phyloP scores from a whole-genome alignment of 352 stramenopile species.

The Halophytophthora batemanensis region DNA sequence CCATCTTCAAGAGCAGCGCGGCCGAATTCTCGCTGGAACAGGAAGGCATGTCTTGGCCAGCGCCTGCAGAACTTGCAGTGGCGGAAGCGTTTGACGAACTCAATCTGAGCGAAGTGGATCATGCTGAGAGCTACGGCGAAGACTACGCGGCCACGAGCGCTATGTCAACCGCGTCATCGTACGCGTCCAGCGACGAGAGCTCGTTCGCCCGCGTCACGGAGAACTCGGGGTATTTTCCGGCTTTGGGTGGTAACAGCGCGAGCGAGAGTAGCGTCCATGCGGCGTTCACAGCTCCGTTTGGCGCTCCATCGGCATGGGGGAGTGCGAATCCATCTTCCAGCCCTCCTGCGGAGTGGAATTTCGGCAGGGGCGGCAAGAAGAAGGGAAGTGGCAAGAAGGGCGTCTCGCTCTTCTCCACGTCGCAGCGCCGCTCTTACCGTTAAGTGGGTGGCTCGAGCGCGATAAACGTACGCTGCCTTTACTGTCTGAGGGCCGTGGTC shows the following conservation, averaged over 20 bases:
- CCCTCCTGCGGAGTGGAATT: conserved; percentile 30
- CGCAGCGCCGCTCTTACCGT: conserved; percentile 71
- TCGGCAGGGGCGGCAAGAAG: conserved; percentile 47
- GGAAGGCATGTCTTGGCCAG: conserved; percentile 52
- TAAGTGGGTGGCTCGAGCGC: conserved; percentile 12
- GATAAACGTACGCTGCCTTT: not conserved
- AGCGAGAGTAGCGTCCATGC: conserved; percentile 5
- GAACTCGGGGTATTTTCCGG: conserved; percentile 73
- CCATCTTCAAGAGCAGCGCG: conserved; percentile 27
- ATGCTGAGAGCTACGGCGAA: conserved; percentile 17
- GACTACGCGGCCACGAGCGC: conserved; percentile 5
- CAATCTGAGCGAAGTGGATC: conserved; percentile 19
- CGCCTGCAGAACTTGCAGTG: conserved; percentile 48
- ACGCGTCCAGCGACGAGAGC: conserved; percentile 29
- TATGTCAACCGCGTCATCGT: conserved; percentile 10
- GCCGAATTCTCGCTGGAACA: conserved; percentile 53
- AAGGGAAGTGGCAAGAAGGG: conserved; percentile 66
- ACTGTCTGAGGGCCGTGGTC: not conserved
- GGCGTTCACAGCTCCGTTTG: conserved; percentile 11
- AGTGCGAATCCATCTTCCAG: conserved; percentile 18
- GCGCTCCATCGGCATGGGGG: conserved; percentile 44
- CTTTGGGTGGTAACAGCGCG: conserved; percentile 23
- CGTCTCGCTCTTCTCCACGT: conserved; percentile 68
- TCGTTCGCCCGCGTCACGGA: conserved; percentile 73
- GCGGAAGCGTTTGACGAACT: conserved; percentile 40